Base-by-base conservation (phyloP, 768 basidiomycete species). In the Suillus hirtellus region DNA sequence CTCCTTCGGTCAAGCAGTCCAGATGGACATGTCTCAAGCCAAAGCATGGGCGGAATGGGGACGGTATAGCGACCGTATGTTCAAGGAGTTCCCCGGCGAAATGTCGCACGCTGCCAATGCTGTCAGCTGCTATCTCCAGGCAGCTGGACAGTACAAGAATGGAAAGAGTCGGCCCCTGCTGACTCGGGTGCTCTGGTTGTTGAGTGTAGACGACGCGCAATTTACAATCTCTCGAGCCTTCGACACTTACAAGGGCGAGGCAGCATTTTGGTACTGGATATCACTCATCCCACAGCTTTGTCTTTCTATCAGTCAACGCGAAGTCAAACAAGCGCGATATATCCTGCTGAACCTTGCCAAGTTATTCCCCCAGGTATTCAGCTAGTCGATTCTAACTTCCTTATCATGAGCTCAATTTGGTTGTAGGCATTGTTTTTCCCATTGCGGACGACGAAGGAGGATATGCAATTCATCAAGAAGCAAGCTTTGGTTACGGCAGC, bases 31-130 rank as follows among this genome's bases (percentile, higher is more conserved):
- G 86, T 82, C 81, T 55, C 89, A 98, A 74, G 89, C 96, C 0
- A 99, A 98, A 76, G 94, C 94, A 5, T 99, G 97, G 97, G 95
- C 95, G 1, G 95, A 98, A 72, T 99, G 96, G 96, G 97, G 96
- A 53, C 86, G 89, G 67, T 98, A 85, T 75, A 96, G 92, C 67
- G 97, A 99, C 75, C 86, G 86, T 46, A 86, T 95, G 81, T 98
- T 96, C 84, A 92, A 94, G 69, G 95, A 96, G 54, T 79, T 84
- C 42, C 90, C 93, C 2, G 80, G 68, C 55, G 92, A 95, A 47
- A 81, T 92, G 74, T 76, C 82, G 4, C 82, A 89, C 66, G 97
- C 95, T 2, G 91, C 90, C 2, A 91, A 89, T 72, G 97, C 97
- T 4, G 96, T 99, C 62, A 95, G 92, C 73, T 98, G 96, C 75